Percentiles rank a stretch among this genome's conserved stretches.
Evolutionary conservation across 768 basidiomycete species (phyloP).

Genomic region (Leccinum barrowsii): DNA sequence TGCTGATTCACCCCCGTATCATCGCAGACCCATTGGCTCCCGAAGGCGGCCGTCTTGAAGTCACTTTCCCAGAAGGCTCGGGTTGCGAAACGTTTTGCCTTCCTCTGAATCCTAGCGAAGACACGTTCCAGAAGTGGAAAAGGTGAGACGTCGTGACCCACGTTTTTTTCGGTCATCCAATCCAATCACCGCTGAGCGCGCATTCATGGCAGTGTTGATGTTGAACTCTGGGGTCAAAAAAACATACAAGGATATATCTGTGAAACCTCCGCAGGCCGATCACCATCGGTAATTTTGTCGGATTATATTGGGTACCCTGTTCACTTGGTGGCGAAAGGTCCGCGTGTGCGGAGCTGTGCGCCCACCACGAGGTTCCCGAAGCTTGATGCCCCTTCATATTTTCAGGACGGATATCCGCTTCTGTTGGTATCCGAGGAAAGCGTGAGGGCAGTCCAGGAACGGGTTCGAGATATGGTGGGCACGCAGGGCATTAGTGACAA

Average conservation of each 20-base stretch:
- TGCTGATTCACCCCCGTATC: conserved; percentile 60
- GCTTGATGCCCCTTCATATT: conserved; percentile 53
- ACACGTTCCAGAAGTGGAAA: conserved; percentile 50
- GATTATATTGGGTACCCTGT: conserved; percentile 60
- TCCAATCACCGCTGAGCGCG: not conserved
- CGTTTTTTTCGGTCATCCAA: not conserved
- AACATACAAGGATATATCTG: conserved; percentile 68
- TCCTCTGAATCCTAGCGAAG: conserved; percentile 52
- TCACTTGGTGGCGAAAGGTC: conserved; percentile 66
- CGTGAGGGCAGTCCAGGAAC: conserved; percentile 47
- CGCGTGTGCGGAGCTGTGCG: conserved; percentile 44
- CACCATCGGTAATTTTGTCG: conserved; percentile 56
- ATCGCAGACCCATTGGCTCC: conserved; percentile 42
- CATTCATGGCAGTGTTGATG: conserved; percentile 42
- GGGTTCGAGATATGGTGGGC: conserved; percentile 45
- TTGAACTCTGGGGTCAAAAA: conserved; percentile 46
- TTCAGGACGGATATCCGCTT: conserved; percentile 72
- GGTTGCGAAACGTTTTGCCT: conserved; percentile 56
- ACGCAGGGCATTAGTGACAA: conserved; percentile 45
- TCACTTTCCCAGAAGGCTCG: conserved; percentile 59
- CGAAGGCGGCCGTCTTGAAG: conserved; percentile 45
- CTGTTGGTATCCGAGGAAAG: conserved; percentile 68
- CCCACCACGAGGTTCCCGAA: conserved; percentile 55
- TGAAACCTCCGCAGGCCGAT: conserved; percentile 38
- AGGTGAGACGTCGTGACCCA: conserved; percentile 39